Evolutionary conservation across 495 filamentous ascomycete genomes (phyloP), one percentile per base, ranked within the genome.

Genomic region (Hypoxylon intermedium): DNA sequence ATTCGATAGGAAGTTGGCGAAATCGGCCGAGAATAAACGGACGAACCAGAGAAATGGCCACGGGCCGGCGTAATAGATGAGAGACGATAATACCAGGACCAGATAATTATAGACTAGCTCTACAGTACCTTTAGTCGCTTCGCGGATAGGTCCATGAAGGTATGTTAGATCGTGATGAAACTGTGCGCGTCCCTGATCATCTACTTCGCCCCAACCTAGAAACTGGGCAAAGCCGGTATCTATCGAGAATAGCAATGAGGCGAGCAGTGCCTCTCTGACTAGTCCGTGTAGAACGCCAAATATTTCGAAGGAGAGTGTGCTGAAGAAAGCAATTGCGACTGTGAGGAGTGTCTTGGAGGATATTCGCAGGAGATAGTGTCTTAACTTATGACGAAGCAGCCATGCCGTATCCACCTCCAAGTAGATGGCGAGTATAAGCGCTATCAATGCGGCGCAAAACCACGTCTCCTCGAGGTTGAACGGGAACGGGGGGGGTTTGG

Each of bases 221-320:
- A n/a, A n/a, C n/a, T n/a, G n/a, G n/a, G n/a, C n/a, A n/a, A n/a
- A n/a, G n/a, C n/a, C n/a, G n/a, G n/a, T n/a, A n/a, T n/a, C n/a
- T n/a, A n/a, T n/a, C n/a, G n/a, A n/a, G n/a, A n/a, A n/a, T n/a
- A n/a, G n/a, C n/a, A n/a, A n/a, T n/a, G n/a, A n/a, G n/a, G n/a
- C n/a, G n/a, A n/a, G n/a, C 1, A 36, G 33, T 6, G 11, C 0
- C 19, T 41, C 50, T 16, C 47, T 43, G 6, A 23, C 1, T 0
- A 28, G 3, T 11, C 51, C 42, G 21, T 54, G 20, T 5, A 58
- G 7, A 7, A 63, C 62, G 9, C 47, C 59, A 12, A 52, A 0
- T 1, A 70, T 38, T 20, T 70, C 67, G 33, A 64, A 67, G 11
- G 16, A 20, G 1, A 70, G 6, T 1, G 63, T 70, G 53, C 64